A percentile compares a stretch with the other conserved stretches of the same genome.
phyloP scores from a whole-genome alignment of 352 stramenopile genomes.

The Phytopythium aichiense region DNA sequence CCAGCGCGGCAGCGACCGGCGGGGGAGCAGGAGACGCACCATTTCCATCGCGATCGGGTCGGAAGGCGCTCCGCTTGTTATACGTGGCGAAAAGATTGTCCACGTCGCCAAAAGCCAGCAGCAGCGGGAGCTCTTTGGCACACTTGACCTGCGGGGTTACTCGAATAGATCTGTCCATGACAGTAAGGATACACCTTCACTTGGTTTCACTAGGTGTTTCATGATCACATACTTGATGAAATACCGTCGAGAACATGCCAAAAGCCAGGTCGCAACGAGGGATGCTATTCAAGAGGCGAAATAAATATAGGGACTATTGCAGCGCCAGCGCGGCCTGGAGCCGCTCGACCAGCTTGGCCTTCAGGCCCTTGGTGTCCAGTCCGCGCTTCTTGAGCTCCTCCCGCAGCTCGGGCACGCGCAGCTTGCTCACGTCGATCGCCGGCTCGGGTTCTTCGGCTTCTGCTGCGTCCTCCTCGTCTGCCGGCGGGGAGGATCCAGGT shows the following conservation, averaged over 20 bases:
- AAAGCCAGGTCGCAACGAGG: neutral
- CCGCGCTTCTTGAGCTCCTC: slow-evolving; percentile 65
- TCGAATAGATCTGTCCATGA: slow-evolving; percentile 2
- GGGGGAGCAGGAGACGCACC: slow-evolving; percentile 14
- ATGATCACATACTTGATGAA: neutral
- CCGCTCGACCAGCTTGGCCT: slow-evolving; percentile 53
- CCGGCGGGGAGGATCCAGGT: neutral
- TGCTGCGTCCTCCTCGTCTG: neutral
- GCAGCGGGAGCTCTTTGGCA: neutral
- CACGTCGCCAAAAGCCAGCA: neutral
- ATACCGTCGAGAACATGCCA: neutral
- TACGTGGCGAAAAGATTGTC: slow-evolving; percentile 10
- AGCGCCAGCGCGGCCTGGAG: slow-evolving; percentile 46
- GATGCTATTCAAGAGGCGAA: slow-evolving; percentile 4
- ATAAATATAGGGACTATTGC: slow-evolving; percentile 15
- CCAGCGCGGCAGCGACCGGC: neutral
- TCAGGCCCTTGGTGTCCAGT: slow-evolving; percentile 69
- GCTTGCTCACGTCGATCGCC: slow-evolving; percentile 31
- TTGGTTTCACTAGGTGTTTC: neutral
- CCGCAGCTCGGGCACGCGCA: slow-evolving; percentile 60
- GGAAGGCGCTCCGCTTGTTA: slow-evolving; percentile 3
- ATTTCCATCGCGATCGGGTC: slow-evolving; percentile 31
- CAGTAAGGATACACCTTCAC: neutral
- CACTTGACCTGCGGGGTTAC: neutral
- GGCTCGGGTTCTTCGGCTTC: slow-evolving; percentile 6